These are phyloP conservation scores for Inga leiocalycina DNA, from an alignment of 306 rosid species.

Conservation along the genomic window DNA sequence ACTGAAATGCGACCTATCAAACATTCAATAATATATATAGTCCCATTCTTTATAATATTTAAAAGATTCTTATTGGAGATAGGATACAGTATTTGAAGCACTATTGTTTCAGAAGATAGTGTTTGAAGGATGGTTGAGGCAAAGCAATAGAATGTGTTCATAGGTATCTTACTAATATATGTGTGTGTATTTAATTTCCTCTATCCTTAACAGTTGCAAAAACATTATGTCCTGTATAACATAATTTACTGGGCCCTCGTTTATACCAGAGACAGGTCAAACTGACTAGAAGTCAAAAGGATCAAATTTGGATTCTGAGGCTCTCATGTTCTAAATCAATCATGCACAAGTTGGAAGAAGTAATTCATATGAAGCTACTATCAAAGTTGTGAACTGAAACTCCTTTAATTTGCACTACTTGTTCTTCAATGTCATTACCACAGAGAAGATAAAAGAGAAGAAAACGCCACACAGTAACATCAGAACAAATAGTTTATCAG, in stretches of 20 bases:
- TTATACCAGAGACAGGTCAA: neutral
- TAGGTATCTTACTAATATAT: constrained; percentile 29
- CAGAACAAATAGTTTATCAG: neutral
- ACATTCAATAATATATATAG: too few species aligned
- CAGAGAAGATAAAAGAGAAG: neutral
- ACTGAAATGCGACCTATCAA: too few species aligned
- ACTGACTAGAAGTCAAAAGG: neutral
- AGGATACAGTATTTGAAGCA: neutral
- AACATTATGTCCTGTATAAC: constrained; percentile 28
- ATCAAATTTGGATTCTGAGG: neutral
- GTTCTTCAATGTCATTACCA: neutral
- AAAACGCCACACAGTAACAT: neutral
- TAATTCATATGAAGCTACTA: neutral
- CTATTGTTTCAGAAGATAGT: constrained; percentile 23
- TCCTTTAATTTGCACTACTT: neutral
- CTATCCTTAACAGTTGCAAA: constrained; percentile 32
- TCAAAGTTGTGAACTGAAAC: neutral
- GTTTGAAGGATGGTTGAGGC: constrained; percentile 30
- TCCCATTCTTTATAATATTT: too few species aligned
- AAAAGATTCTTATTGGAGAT: neutral
- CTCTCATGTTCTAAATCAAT: neutral
- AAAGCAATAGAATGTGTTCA: constrained; percentile 41
- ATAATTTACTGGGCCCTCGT: neutral
- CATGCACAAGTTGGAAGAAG: neutral
- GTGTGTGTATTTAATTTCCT: constrained; percentile 11